A percentile compares a stretch with the other conserved stretches of the same genome.
These are phyloP conservation scores for Mytilinidion resinicola DNA, from an alignment of 495 filamentous ascomycete genomes.

Conservation along the genomic window DNA sequence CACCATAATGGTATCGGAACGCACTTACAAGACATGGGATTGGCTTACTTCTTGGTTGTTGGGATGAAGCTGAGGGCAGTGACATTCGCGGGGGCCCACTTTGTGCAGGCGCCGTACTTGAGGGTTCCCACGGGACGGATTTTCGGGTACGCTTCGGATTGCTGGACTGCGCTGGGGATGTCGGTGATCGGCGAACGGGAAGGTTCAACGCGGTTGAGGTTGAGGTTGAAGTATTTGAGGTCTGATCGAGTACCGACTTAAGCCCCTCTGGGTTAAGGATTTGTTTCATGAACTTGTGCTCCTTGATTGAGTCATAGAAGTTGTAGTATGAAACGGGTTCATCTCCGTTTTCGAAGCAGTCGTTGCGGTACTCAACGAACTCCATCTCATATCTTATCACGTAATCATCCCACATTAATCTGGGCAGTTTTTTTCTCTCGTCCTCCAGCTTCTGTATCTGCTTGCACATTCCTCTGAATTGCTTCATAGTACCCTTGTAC, in stretches of 20 bases:
- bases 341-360: conserved; percentile 10
- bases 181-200: neutral
- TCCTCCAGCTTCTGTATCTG: conserved; percentile 19
- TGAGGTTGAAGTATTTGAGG: neutral
- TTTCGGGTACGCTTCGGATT: neutral
- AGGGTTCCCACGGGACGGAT: neutral
- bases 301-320: conserved; percentile 23
- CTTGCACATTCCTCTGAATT: conserved; percentile 25
- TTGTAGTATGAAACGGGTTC: conserved; percentile 19
- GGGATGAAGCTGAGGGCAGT: neutral
- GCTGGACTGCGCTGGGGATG: neutral
- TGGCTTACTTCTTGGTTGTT: neutral
- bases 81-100: neutral
- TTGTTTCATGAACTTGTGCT: conserved; percentile 14
- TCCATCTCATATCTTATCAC: conserved; percentile 27
- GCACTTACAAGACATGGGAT: neutral
- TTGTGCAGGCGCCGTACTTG: neutral
- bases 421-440: conserved; percentile 23
- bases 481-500: conserved; percentile 25
- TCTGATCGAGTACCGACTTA: conserved; percentile 5
- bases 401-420: conserved; percentile 33
- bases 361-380: conserved; percentile 18
- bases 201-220: neutral
- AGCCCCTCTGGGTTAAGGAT: conserved; percentile 10
- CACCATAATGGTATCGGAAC: no score